Percentiles rank a stretch among this genome's conserved stretches.
These are phyloP conservation scores for Arachis stenosperma DNA, from an alignment of 306 rosid genomes.

Conservation along the genomic window DNA sequence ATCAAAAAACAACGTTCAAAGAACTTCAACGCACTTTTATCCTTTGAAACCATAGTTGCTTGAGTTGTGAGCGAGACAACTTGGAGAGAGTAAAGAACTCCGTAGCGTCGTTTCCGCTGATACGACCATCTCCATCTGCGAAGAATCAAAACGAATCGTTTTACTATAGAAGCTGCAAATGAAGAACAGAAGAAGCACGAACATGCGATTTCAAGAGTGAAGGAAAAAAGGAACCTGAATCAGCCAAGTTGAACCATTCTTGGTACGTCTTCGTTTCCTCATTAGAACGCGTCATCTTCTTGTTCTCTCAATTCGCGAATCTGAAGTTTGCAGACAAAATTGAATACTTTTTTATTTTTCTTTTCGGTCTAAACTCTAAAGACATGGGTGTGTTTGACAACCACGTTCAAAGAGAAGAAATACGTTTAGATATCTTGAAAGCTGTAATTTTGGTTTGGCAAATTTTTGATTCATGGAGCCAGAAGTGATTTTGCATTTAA, in stretches of 20 bases:
- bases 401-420: too few species aligned
- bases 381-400: too few species aligned
- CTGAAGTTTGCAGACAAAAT: slow-evolving; percentile 1
- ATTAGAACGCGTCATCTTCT: slow-evolving; percentile 63
- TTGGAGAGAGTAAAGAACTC: slow-evolving; percentile 83
- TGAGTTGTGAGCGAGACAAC: slow-evolving; percentile 79
- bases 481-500: too few species aligned
- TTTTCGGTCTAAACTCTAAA: not conserved
- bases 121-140: slow-evolving; percentile 79
- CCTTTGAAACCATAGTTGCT: slow-evolving; percentile 72
- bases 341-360: not conserved
- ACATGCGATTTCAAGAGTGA: not conserved
- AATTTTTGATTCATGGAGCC: too few species aligned
- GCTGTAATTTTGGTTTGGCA: too few species aligned
- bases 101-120: slow-evolving; percentile 76
- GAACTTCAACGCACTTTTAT: too few species aligned
- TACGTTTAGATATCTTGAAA: too few species aligned
- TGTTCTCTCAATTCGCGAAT: not conserved
- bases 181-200: not conserved
- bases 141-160: not conserved
- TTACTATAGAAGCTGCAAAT: not conserved
- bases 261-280: slow-evolving; percentile 67
- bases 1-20: too few species aligned
- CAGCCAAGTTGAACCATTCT: slow-evolving; percentile 83
- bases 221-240: slow-evolving; percentile 60